Evolutionary conservation across 2,329 filamentous ascomycete species (phyloP), one percentile per base, ranked within the genome.

Genomic region (Ambrosiella cleistominuta): DNA sequence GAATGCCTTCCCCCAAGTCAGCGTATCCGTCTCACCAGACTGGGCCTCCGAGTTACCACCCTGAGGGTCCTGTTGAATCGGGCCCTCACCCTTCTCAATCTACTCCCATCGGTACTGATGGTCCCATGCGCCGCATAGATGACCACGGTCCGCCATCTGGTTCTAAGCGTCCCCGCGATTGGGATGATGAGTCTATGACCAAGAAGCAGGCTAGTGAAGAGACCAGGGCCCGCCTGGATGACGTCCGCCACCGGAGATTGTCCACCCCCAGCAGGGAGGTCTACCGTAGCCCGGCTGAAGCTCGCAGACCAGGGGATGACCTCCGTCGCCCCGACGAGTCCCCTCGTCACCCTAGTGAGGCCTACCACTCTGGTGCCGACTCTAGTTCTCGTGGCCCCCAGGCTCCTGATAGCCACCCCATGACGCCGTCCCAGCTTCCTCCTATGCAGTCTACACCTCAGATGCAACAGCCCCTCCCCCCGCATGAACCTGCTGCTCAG

Each of bases 141-240:
- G 85, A 95, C 58, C 80, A 89, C n/a, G 87, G 89, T 15, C 71
- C 84, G 1, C 94, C 88, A 42, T 85, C 87, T 9, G 80, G 79
- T 2, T 81, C 85, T 59, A 98, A 98, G 76, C 81, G 93, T 60
- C 78, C 83, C 68, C 83, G 90, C 54, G 93, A 97, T 66, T 96
- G 93, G 90, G 93, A 97, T 64, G 85, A 91, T 40, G 88, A 94
- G 40, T 73, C 80, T 19, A 72, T 82, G 3, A 75, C 77, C 50
- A 95, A 96, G 74, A 96, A 96, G 73, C 82, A 86, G 61, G 84
- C 87, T 8, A 95, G 83, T 44, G 91, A 97, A 4, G 90, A 96
- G 69, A 88, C 79, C 63, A 83, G 91, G 49, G 87, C 87, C 60
- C 86, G 88, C 57, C 76, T 96, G 63, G 89, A 95, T 44, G 89